These are phyloP conservation scores for Santalum album DNA, from an alignment of 164 flowering plant species.

Conservation along the genomic window DNA sequence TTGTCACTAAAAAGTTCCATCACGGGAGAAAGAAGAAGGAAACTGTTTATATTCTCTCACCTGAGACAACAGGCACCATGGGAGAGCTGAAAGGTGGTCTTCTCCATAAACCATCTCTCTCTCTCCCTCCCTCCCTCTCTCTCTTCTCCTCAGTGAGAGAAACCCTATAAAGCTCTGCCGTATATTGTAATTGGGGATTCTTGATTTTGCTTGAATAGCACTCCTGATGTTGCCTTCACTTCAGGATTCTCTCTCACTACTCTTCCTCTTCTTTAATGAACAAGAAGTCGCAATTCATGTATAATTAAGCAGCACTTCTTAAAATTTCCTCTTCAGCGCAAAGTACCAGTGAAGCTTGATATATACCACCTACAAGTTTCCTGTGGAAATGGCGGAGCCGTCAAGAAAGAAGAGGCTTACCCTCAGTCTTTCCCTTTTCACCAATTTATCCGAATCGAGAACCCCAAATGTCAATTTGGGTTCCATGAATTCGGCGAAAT, in stretches of 20 bases:
- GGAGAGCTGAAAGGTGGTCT: slow-evolving; percentile 9
- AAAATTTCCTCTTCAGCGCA: background rate
- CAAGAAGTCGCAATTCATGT: background rate
- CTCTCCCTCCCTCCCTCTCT: slow-evolving; percentile 1
- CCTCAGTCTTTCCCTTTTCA: slow-evolving; percentile 24
- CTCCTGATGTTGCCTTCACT: background rate
- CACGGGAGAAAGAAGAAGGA: no score
- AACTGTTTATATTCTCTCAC: slow-evolving; percentile 8
- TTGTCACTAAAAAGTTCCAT: background rate
- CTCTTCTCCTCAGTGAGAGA: no score
- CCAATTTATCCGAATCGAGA: slow-evolving; percentile 10
- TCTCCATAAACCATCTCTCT: slow-evolving; percentile 2
- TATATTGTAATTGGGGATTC: background rate
- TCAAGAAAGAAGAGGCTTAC: slow-evolving; percentile 14
- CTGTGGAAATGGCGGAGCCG: slow-evolving; percentile 7
- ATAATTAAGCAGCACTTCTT: background rate
- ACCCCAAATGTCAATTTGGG: slow-evolving; percentile 8
- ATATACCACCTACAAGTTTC: background rate
- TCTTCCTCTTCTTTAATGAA: background rate
- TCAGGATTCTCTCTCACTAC: background rate
- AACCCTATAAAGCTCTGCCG: background rate
- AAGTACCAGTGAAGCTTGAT: background rate
- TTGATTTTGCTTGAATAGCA: background rate
- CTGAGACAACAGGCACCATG: slow-evolving; percentile 3
- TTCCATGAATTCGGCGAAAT: slow-evolving; percentile 9